Evolutionary conservation across 768 basidiomycete species (phyloP).

Genomic region (Rhodotorula toruloides): DNA sequence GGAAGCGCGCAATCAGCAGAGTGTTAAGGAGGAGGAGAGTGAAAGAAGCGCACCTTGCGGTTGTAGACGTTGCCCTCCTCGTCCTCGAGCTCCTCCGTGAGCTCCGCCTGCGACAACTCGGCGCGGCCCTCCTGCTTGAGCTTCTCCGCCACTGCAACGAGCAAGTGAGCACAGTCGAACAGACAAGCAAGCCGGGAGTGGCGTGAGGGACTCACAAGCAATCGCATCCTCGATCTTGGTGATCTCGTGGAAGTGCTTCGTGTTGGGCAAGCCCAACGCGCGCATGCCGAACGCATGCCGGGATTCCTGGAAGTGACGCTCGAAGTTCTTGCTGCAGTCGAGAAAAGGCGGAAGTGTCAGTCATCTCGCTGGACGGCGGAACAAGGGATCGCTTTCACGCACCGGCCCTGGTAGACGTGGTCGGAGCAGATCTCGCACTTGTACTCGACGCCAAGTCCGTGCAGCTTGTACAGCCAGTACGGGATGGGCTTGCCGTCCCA

Average conservation of each 20-base stretch:
- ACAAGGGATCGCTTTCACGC: slow-evolving; percentile 42
- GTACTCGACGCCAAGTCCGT: slow-evolving; percentile 96
- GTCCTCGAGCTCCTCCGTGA: slow-evolving; percentile 96
- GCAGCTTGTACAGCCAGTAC: slow-evolving; percentile 95
- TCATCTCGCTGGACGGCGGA: background rate
- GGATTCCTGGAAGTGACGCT: slow-evolving; percentile 94
- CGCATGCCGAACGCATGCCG: slow-evolving; percentile 98
- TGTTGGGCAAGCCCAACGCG: slow-evolving; percentile 91
- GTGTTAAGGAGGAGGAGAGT: too few relatives aligned
- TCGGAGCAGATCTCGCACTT: slow-evolving; percentile 96
- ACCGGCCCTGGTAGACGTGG: slow-evolving; percentile 94
- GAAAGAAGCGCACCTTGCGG: slow-evolving; percentile 55
- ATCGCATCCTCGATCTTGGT: slow-evolving; percentile 95
- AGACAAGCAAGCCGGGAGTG: slow-evolving; percentile 1
- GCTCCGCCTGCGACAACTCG: slow-evolving; percentile 87
- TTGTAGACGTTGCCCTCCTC: slow-evolving; percentile 98
- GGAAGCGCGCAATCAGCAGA: background rate
- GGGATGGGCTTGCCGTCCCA: slow-evolving; percentile 99
- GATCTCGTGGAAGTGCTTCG: slow-evolving; percentile 98
- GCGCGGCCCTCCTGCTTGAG: slow-evolving; percentile 93
- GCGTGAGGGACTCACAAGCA: slow-evolving; percentile 59
- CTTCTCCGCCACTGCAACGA: slow-evolving; percentile 77
- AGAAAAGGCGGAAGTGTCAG: background rate
- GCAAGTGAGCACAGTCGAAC: background rate
- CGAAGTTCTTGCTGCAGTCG: slow-evolving; percentile 76